Evolutionary conservation across 2,329 filamentous ascomycete genomes (phyloP).

Genomic region (Ophiostoma montium): DNA sequence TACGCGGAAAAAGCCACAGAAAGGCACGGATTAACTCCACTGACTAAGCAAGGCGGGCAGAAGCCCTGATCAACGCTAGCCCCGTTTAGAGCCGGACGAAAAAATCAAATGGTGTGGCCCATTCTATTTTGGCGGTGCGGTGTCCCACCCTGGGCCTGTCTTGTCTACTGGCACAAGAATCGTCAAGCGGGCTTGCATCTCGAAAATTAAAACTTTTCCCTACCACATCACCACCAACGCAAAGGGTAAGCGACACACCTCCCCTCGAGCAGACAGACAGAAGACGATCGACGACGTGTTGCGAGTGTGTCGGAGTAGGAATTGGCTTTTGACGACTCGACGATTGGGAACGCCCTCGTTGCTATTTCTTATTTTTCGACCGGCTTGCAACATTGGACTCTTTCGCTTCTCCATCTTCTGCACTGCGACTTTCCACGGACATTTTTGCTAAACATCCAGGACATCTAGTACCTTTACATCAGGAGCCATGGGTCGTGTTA

Average conservation of each 20-base stretch:
- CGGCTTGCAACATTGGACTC: too few species aligned
- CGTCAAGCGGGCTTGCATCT: constrained; percentile 9
- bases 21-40: neutral
- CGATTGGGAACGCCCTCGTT: neutral
- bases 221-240: constrained; percentile 9
- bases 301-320: neutral
- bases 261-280: neutral
- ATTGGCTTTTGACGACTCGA: neutral
- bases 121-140: constrained; percentile 1
- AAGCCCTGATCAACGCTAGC: constrained; percentile 10
- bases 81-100: neutral
- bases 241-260: constrained; percentile 12
- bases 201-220: constrained; percentile 11
- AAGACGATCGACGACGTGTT: neutral
- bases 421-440: too few species aligned
- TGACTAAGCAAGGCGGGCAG: constrained; percentile 10
- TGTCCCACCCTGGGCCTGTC: constrained; percentile 3
- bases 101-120: constrained; percentile 13
- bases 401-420: neutral
- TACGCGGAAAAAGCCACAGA: neutral
- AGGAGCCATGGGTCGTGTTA: constrained; percentile 21
- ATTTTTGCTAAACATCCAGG: constrained; percentile 1
- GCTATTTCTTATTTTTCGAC: too few species aligned
- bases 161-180: constrained; percentile 9
- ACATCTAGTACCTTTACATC: constrained; percentile 1